Percentiles rank a stretch among this genome's conserved stretches.
These are phyloP conservation scores for Dictyophora rubrovolvata DNA, from an alignment of 768 basidiomycete genomes.

Conservation along the genomic window DNA sequence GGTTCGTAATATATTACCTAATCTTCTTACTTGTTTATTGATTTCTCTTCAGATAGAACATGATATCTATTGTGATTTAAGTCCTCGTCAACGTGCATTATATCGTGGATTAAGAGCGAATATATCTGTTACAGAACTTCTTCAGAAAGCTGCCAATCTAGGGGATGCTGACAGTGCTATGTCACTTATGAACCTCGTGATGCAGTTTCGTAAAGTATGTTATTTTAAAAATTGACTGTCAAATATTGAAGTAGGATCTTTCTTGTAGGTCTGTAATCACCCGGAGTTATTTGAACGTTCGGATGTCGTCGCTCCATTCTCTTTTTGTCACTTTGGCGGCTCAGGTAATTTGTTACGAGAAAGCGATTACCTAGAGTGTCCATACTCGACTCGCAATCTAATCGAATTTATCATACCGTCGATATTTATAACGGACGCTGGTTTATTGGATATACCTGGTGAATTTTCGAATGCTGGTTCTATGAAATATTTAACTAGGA, in stretches of 20 bases:
- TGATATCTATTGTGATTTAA: conserved; percentile 90
- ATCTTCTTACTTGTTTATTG: not conserved
- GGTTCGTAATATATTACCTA: conserved; percentile 31
- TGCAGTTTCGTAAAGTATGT: conserved; percentile 95
- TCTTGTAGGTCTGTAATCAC: conserved; percentile 82
- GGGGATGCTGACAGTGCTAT: conserved; percentile 87
- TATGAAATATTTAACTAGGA: conserved; percentile 46
- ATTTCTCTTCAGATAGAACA: conserved; percentile 70
- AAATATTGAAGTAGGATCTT: not conserved
- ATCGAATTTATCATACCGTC: conserved; percentile 72
- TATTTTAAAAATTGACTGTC: not conserved
- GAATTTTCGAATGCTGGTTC: conserved; percentile 39
- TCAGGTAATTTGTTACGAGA: conserved; percentile 79
- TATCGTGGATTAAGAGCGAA: conserved; percentile 87
- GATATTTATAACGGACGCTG: conserved; percentile 69
- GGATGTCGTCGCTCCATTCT: conserved; percentile 88
- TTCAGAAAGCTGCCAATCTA: conserved; percentile 86
- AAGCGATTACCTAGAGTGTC: conserved; percentile 70
- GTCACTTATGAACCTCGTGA: conserved; percentile 97
- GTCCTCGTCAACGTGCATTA: conserved; percentile 81
- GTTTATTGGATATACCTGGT: conserved; percentile 54
- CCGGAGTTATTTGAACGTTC: conserved; percentile 97
- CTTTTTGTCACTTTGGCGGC: conserved; percentile 74
- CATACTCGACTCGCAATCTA: conserved; percentile 82
- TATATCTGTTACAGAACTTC: conserved; percentile 87